Percentiles rank a stretch among this genome's conserved stretches.
phyloP scores from a whole-genome alignment of 495 filamentous ascomycete genomes.

The Hypoxylon lenormandii region DNA sequence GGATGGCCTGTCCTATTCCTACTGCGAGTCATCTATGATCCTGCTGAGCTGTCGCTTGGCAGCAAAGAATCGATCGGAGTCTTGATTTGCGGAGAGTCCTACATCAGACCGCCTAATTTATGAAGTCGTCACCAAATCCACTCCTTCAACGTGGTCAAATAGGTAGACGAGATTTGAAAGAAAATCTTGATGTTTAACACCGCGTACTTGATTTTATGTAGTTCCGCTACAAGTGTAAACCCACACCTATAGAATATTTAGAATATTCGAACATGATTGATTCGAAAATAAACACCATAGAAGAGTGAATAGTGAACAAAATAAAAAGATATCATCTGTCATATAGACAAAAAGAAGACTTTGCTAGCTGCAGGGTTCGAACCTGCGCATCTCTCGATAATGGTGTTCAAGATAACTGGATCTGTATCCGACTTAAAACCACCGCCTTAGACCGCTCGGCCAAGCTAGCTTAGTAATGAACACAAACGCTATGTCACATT shows the following conservation, averaged over 20 bases:
- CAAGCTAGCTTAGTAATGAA: conserved; percentile 14
- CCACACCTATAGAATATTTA: too few species aligned
- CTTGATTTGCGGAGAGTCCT: conserved; percentile 30
- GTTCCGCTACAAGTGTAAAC: too few species aligned
- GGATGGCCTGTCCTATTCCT: conserved; percentile 6
- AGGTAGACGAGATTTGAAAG: conserved; percentile 8
- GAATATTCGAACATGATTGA: too few species aligned
- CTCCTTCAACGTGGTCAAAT: conserved; percentile 36
- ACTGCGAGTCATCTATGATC: conserved; percentile 34
- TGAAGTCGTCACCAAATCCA: conserved; percentile 25
- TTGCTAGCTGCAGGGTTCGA: conserved; percentile 48
- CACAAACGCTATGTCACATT: too few species aligned
- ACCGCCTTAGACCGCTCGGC: conserved; percentile 43
- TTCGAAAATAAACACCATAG: background rate
- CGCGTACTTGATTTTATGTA: too few species aligned
- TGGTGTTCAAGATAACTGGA: conserved; percentile 38
- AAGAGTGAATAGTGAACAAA: background rate
- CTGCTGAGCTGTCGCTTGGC: conserved; percentile 9
- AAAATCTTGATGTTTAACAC: conserved; percentile 8
- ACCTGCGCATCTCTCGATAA: conserved; percentile 48
- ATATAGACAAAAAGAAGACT: background rate
- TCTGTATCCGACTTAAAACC: conserved; percentile 33
- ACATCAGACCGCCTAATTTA: conserved; percentile 10
- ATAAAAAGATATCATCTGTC: background rate
- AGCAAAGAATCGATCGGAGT: conserved; percentile 12